These are phyloP conservation scores for Alternaria hordeiaustralica DNA, from an alignment of 2,329 filamentous ascomycete species.

Conservation along the genomic window DNA sequence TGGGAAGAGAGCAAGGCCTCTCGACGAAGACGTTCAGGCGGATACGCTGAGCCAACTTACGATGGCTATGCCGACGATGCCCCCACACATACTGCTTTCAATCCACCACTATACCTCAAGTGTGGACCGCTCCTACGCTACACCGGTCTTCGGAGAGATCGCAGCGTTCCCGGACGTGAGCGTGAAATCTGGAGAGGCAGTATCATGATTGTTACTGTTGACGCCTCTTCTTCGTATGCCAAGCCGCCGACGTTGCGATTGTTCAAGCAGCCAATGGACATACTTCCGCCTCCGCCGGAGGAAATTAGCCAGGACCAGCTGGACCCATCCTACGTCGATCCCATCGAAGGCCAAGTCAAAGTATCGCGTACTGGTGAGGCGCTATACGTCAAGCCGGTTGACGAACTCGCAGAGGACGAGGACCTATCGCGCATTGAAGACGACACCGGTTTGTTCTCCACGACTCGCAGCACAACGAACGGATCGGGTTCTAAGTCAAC, in stretches of 20 bases:
- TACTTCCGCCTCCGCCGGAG: constrained; percentile 78
- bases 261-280: constrained; percentile 84
- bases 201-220: constrained; percentile 92
- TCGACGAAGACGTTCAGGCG: constrained; percentile 48
- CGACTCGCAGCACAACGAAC: constrained; percentile 60
- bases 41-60: constrained; percentile 58
- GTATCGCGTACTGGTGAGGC: constrained; percentile 83
- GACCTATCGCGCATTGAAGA: constrained; percentile 83
- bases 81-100: constrained; percentile 74
- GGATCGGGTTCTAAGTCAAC: constrained; percentile 46
- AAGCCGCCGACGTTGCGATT: constrained; percentile 77
- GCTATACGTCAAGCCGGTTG: constrained; percentile 87
- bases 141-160: constrained; percentile 76
- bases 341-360: constrained; percentile 85
- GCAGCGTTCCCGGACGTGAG: constrained; percentile 53
- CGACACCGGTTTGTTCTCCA: constrained; percentile 82
- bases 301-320: constrained; percentile 69
- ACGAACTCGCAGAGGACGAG: constrained; percentile 77
- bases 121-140: constrained; percentile 92
- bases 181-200: constrained; percentile 90
- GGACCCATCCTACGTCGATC: constrained; percentile 84
- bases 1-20: constrained; percentile 70
- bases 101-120: constrained; percentile 82
- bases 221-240: constrained; percentile 82
- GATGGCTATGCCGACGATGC: constrained; percentile 72